Percentiles rank a stretch among this genome's conserved stretches.
phyloP scores from a whole-genome alignment of 2,329 filamentous ascomycete genomes.

The Gnomoniopsis sp. region DNA sequence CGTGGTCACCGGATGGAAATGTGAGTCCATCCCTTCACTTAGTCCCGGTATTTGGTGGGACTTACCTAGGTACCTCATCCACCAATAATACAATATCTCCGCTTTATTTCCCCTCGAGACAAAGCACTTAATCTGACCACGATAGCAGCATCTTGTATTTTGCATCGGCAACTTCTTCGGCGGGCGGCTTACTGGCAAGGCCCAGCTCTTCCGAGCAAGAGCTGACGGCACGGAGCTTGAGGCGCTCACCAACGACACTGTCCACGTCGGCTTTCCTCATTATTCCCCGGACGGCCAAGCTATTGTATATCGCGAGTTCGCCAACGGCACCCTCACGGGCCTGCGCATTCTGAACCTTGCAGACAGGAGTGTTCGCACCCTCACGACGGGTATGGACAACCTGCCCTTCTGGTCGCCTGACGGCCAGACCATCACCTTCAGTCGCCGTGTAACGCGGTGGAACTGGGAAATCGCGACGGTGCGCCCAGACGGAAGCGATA shows the following conservation, averaged over 20 bases:
- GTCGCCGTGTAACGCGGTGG: conserved; percentile 23
- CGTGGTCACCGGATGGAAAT: not conserved
- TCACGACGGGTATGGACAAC: conserved; percentile 35
- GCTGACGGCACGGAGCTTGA: conserved; percentile 17
- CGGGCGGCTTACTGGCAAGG: not conserved
- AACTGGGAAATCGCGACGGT: conserved; percentile 35
- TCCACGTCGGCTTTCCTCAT: conserved; percentile 36
- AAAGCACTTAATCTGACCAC: no score
- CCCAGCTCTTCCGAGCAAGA: not conserved
- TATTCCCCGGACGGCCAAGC: conserved; percentile 33
- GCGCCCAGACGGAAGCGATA: conserved; percentile 33
- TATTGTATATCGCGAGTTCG: conserved; percentile 29
- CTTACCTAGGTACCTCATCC: no score
- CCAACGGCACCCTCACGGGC: not conserved
- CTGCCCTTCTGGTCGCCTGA: conserved; percentile 35
- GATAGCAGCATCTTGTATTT: not conserved
- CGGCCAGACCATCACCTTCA: conserved; percentile 33
- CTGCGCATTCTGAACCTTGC: conserved; percentile 15
- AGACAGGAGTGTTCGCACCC: conserved; percentile 3
- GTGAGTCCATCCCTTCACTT: not conserved
- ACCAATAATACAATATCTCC: no score
- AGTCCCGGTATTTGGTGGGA: not conserved
- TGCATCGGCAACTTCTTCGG: not conserved
- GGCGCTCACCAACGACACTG: conserved; percentile 27
- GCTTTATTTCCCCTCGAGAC: no score